A percentile compares a stretch with the other conserved stretches of the same genome.
phyloP scores from a whole-genome alignment of 345 rosid genomes.

The Eucalyptus sp. region DNA sequence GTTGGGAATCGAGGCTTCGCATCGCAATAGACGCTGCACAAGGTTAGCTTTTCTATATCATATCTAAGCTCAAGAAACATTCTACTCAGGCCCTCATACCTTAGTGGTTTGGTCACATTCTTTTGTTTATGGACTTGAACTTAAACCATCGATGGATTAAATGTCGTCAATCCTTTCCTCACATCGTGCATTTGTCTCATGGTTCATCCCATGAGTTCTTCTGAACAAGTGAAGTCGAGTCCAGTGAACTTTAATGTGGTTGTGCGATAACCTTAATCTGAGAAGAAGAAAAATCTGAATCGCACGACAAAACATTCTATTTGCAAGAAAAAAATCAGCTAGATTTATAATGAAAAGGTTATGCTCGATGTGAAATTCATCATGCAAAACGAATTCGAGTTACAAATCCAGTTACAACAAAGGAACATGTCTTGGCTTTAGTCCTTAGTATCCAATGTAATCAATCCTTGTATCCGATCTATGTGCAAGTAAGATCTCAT shows the following conservation, averaged over 20 bases:
- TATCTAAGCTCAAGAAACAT: background rate
- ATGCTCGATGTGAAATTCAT: background rate
- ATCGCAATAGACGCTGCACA: conserved; percentile 52
- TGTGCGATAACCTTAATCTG: background rate
- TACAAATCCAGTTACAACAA: background rate
- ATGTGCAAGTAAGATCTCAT: background rate
- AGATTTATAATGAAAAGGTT: background rate
- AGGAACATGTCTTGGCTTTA: background rate
- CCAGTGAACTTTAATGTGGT: background rate
- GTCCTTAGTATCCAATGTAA: background rate
- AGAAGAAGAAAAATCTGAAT: background rate
- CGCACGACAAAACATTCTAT: background rate
- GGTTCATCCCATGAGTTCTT: background rate
- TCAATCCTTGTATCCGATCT: background rate
- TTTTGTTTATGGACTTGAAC: background rate
- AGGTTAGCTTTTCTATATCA: conserved; percentile 13
- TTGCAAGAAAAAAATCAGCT: background rate
- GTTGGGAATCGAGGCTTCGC: conserved; percentile 46
- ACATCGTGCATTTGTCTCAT: background rate
- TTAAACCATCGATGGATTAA: background rate
- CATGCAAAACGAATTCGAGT: background rate
- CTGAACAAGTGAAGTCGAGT: background rate
- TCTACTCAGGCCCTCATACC: background rate
- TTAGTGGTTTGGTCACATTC: background rate
- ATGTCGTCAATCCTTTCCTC: background rate